Conservation (phyloP, 176 grass and related monocot genomes). For the Cenchrus fungigraminus region DNA sequence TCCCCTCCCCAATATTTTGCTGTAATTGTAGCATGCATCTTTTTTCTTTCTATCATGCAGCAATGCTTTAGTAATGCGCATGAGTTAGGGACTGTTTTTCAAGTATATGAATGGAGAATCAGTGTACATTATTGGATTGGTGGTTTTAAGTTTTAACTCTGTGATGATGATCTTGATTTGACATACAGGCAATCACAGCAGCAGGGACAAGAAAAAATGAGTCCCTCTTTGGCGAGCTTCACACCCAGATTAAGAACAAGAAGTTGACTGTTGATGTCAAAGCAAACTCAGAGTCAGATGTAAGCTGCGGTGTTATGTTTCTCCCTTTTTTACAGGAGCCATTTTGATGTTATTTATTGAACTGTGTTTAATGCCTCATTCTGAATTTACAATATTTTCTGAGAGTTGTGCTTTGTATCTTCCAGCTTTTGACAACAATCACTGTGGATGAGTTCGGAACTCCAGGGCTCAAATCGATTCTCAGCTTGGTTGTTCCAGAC, state of each 20-base stretch:
- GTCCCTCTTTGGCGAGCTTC: conserved; percentile 67
- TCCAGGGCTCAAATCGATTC: conserved; percentile 68
- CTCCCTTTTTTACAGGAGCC: background rate
- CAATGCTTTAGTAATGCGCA: background rate
- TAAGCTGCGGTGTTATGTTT: conserved; percentile 32
- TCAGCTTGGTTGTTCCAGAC: conserved; percentile 77
- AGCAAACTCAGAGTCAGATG: conserved; percentile 80
- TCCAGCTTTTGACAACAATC: conserved; percentile 71
- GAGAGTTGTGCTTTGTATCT: conserved; percentile 17
- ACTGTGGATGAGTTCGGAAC: conserved; percentile 64
- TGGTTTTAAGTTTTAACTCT: background rate
- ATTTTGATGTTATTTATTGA: background rate
- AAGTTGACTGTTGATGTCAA: conserved; percentile 70
- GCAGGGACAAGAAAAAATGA: conserved; percentile 68
- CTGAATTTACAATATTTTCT: background rate
- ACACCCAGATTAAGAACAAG: conserved; percentile 77
- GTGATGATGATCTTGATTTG: conserved; percentile 46
- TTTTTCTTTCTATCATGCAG: too few relatives aligned
- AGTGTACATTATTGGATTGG: background rate
- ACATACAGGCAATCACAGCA: conserved; percentile 58
- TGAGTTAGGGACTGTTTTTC: background rate
- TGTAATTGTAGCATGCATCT: background rate
- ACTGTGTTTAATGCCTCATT: background rate
- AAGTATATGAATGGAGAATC: background rate
- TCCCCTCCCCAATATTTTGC: background rate